Percentiles rank a stretch among this genome's conserved stretches.
phyloP scores from a whole-genome alignment of 2,329 filamentous ascomycete genomes.

The Ophioceras dolichostomum region DNA sequence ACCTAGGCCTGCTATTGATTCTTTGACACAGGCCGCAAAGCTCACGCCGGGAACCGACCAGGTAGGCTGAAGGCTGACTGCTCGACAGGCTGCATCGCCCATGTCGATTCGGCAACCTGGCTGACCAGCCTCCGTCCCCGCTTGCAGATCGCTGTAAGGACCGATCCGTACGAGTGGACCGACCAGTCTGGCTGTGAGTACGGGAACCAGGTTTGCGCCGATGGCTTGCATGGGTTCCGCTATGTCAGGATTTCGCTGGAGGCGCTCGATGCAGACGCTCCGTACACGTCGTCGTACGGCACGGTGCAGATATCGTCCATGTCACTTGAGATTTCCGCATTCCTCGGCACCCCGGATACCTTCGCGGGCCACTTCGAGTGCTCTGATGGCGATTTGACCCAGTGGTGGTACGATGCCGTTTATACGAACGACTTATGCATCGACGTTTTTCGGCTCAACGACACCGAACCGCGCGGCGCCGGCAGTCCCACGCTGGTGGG shows the following conservation, averaged over 20 bases:
- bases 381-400: conserved; percentile 32
- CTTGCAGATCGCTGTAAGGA: conserved; percentile 28
- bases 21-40: conserved; percentile 9
- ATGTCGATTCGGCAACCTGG: background rate
- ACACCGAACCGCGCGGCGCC: conserved; percentile 34
- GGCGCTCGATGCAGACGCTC: conserved; percentile 27
- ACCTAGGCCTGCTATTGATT: no score
- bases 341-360: conserved; percentile 31
- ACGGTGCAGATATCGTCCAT: conserved; percentile 29
- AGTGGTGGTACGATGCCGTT: conserved; percentile 40
- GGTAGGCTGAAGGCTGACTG: conserved; percentile 19
- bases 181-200: conserved; percentile 29
- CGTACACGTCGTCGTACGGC: conserved; percentile 28
- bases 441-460: conserved; percentile 30
- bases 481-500: conserved; percentile 27
- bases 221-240: conserved; percentile 40
- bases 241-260: conserved; percentile 36
- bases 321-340: conserved; percentile 28
- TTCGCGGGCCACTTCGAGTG: conserved; percentile 40
- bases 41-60: conserved; percentile 35
- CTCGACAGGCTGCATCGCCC: no score
- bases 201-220: conserved; percentile 30
- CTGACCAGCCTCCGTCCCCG: no score
- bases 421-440: conserved; percentile 39
- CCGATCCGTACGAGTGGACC: conserved; percentile 29